Evolutionary conservation across 768 basidiomycete genomes (phyloP).

Genomic region (Pleurotus ostreatus): DNA sequence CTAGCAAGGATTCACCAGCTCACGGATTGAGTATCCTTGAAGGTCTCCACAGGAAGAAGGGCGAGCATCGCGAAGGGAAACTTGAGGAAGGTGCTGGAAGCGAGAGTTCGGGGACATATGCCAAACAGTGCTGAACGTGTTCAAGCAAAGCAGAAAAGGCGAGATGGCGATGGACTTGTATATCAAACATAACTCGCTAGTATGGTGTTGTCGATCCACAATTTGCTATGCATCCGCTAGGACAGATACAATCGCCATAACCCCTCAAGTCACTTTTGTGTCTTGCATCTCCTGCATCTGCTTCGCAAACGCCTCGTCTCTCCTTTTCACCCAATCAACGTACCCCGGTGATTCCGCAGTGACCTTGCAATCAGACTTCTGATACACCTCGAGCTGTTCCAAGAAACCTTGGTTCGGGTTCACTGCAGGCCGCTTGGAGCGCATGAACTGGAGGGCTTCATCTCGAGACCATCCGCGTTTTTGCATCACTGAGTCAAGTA

Average conservation of each 20-base stretch:
- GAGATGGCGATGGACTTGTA: too few species aligned
- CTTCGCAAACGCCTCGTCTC: neutral
- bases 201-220: too few species aligned
- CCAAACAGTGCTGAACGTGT: conserved; percentile 56
- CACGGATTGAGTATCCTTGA: conserved; percentile 50
- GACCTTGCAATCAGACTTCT: neutral
- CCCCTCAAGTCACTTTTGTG: too few species aligned
- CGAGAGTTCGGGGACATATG: conserved; percentile 56
- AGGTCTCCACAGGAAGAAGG: conserved; percentile 17
- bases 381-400: conserved; percentile 5
- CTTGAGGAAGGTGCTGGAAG: conserved; percentile 46
- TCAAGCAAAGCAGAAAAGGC: too few species aligned
- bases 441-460: neutral
- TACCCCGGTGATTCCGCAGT: neutral
- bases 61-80: conserved; percentile 39
- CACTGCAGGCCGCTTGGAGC: neutral
- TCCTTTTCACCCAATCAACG: neutral
- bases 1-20: conserved; percentile 37
- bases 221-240: too few species aligned
- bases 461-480: conserved; percentile 1
- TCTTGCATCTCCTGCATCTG: neutral
- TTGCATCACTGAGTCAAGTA: conserved; percentile 2
- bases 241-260: too few species aligned
- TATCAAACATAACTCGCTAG: too few species aligned
- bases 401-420: conserved; percentile 4